Evolutionary conservation across 2,329 filamentous ascomycete genomes (phyloP), one percentile per base, ranked within the genome.

Genomic region (Exserohilum turcica): DNA sequence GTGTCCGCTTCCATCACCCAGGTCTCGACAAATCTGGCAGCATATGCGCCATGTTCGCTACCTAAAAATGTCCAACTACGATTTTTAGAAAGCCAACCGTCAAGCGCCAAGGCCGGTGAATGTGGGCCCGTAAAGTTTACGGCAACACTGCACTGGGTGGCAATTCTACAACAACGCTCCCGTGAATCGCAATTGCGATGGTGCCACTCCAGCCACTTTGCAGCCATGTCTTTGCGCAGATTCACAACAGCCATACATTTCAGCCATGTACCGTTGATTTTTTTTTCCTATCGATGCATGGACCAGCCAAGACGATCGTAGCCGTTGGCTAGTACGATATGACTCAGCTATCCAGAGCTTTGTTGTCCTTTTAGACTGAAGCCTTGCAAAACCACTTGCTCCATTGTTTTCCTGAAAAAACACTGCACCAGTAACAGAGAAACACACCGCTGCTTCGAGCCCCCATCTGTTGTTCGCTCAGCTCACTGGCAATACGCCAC

Each of bases 81-180:
- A 35, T 16, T 12, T 18, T 18, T 40, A 40, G 31, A 37, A 37
- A 42, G n/a, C 29, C 42, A 36, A 27, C 27, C n/a, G 12, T 33
- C 35, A 37, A 43, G 15, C 43, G 43, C 39, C 40, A 13, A n/a
- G 19, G 27, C 48, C 50, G 44, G 52, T 56, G 50, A 54, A 31
- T 18, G 28, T 33, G 15, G 47, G 27, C 12, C 19, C 32, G 27
- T 32, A 56, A 8, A 43, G 52, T 31, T 39, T 29, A 21, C 21
- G 36, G 15, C 45, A 40, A 31, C 64, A 58, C 37, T 58, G 39
- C 36, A n/a, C n/a, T n/a, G n/a, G n/a, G n/a, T 65, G 57, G 39
- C 60, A 53, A 29, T 37, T 51, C 7, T 62, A 59, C 49, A 43
- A 31, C 29, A 39, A 37, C 37, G 33, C 38, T 43, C 43, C 12